Conservation (phyloP, 352 stramenopile genomes). For the Pythium sp. region DNA sequence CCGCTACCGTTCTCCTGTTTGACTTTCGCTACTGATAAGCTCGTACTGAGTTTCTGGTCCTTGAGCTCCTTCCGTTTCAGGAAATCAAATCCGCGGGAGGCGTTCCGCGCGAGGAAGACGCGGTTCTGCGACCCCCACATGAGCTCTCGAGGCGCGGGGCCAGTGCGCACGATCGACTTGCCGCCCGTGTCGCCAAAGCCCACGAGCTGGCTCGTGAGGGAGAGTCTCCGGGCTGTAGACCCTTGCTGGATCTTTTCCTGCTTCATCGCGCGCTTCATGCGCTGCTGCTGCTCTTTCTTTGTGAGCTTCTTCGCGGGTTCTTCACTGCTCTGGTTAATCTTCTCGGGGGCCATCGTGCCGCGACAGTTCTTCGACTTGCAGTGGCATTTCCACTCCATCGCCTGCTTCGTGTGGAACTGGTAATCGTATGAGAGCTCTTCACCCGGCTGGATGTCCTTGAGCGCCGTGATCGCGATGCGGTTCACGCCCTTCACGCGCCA, state of each 20-base stretch:
- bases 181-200: conserved; percentile 43
- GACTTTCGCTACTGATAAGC: conserved; percentile 6
- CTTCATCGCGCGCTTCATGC: conserved; percentile 61
- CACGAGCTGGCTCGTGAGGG: conserved; percentile 56
- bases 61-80: conserved; percentile 60
- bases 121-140: conserved; percentile 44
- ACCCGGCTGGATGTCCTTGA: conserved; percentile 85
- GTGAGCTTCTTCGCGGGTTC: conserved; percentile 58
- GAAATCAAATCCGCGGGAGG: conserved; percentile 67
- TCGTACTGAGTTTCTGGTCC: conserved; percentile 26
- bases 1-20: conserved; percentile 13
- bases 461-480: conserved; percentile 90
- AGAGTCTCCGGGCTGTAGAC: conserved; percentile 57
- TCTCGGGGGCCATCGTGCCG: conserved; percentile 84
- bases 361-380: conserved; percentile 79
- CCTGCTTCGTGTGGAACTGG: conserved; percentile 89
- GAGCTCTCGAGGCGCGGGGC: conserved; percentile 56
- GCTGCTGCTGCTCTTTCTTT: conserved; percentile 76
- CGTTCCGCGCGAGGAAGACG: conserved; percentile 66
- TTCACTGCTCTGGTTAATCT: conserved; percentile 47
- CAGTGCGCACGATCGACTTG: conserved; percentile 59
- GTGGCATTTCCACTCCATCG: conserved; percentile 86
- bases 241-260: conserved; percentile 68
- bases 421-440: conserved; percentile 96
- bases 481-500: conserved; percentile 93